These are phyloP conservation scores for Globisporangium canariense DNA, from an alignment of 352 stramenopile genomes.

Conservation along the genomic window DNA sequence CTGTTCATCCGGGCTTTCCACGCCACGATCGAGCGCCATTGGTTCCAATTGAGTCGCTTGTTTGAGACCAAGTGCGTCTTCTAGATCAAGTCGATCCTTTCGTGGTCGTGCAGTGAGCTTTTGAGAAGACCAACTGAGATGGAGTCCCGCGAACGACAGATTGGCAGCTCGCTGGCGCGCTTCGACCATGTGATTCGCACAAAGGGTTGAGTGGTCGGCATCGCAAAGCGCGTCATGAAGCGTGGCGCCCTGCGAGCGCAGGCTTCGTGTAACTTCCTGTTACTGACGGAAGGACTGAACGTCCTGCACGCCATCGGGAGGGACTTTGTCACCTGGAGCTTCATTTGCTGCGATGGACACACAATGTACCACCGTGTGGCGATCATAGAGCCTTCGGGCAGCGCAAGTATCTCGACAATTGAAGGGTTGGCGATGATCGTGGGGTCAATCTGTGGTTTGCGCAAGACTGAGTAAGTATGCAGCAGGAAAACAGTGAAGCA, in stretches of 20 bases:
- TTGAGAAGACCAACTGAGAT: background rate
- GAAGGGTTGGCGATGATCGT: background rate
- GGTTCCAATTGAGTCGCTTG: background rate
- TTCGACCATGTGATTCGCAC: constrained; percentile 2
- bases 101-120: background rate
- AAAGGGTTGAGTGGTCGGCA: background rate
- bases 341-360: background rate
- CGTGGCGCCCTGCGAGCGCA: background rate
- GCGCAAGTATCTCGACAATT: background rate
- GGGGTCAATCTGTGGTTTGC: background rate
- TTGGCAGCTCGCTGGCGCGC: background rate
- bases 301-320: background rate
- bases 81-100: background rate
- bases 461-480: background rate
- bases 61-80: background rate
- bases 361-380: background rate
- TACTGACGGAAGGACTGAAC: background rate
- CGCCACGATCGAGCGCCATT: background rate
- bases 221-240: background rate
- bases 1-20: background rate
- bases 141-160: background rate
- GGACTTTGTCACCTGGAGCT: background rate
- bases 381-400: background rate
- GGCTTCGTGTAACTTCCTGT: background rate
- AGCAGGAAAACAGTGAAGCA: background rate